phyloP scores from a whole-genome alignment of 2,329 filamentous ascomycete species.

The Ophiostoma novo-ulmi region DNA sequence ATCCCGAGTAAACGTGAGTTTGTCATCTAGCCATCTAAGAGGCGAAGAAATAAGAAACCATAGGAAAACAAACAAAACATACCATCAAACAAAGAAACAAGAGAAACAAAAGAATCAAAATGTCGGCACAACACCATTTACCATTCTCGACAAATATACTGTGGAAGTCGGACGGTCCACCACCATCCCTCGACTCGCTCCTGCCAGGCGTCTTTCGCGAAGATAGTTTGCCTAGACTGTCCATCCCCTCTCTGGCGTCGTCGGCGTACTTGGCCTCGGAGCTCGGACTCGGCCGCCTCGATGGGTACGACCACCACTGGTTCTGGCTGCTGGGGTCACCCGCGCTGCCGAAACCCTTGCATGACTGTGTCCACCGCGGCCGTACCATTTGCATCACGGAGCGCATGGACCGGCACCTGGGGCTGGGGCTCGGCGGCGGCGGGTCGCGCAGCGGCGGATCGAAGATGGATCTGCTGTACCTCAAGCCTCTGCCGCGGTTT shows the following conservation, averaged over 20 bases:
- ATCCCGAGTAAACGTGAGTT: background rate
- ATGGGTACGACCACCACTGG: slow-evolving; percentile 27
- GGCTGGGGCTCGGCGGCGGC: slow-evolving; percentile 27
- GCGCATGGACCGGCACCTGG: slow-evolving; percentile 35
- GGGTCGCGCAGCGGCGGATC: slow-evolving; percentile 26
- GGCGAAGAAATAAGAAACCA: no score
- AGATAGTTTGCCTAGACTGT: slow-evolving; percentile 18
- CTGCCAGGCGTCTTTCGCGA: slow-evolving; percentile 27
- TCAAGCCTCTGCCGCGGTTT: slow-evolving; percentile 37
- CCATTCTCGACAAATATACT: slow-evolving; percentile 27
- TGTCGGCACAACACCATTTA: background rate
- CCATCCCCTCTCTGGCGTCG: slow-evolving; percentile 23
- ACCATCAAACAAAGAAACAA: background rate
- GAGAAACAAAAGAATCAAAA: background rate
- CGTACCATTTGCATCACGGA: slow-evolving; percentile 32
- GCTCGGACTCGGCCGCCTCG: slow-evolving; percentile 28
- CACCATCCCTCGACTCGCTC: slow-evolving; percentile 24
- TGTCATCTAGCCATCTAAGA: background rate
- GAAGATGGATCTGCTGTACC: slow-evolving; percentile 30
- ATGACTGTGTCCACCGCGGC: slow-evolving; percentile 27
- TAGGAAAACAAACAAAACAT: background rate
- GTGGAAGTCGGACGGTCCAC: background rate
- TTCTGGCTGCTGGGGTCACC: slow-evolving; percentile 29
- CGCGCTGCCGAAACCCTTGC: slow-evolving; percentile 29
- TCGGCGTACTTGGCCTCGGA: slow-evolving; percentile 25